A percentile compares a stretch with the other conserved stretches of the same genome.
phyloP scores from a whole-genome alignment of 306 rosid genomes.

The Ochetophila trinervis region DNA sequence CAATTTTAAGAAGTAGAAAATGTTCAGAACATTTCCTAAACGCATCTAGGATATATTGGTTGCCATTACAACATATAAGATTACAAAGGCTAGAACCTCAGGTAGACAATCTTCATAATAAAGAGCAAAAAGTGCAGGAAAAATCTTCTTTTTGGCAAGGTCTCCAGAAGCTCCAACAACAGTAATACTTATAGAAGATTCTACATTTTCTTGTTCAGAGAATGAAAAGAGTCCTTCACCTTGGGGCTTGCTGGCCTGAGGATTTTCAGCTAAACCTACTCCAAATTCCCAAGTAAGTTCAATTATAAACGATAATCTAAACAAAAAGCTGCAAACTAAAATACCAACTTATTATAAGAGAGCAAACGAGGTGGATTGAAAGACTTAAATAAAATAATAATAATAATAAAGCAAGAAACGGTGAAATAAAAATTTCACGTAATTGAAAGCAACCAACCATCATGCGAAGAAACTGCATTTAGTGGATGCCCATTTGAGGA shows the following conservation, averaged over 20 bases:
- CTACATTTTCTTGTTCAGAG: slow-evolving; percentile 35
- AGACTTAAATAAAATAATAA: not conserved
- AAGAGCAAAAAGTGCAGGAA: slow-evolving; percentile 96
- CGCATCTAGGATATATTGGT: not conserved
- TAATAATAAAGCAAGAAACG: not conserved
- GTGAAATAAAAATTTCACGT: not conserved
- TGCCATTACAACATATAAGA: slow-evolving; percentile 4
- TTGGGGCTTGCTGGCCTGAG: slow-evolving; percentile 43
- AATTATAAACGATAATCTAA: not conserved
- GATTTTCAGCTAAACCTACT: slow-evolving; percentile 53
- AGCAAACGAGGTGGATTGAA: slow-evolving; percentile 7
- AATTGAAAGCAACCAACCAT: slow-evolving; percentile 40
- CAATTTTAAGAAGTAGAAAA: slow-evolving; percentile 13
- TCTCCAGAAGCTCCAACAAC: slow-evolving; percentile 99
- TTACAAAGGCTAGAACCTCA: slow-evolving; percentile 41
- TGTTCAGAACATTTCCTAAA: slow-evolving; percentile 3
- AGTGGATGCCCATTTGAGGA: slow-evolving; percentile 77
- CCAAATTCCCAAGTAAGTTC: slow-evolving; percentile 26
- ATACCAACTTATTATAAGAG: not conserved
- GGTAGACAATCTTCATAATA: slow-evolving; percentile 88
- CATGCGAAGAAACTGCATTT: slow-evolving; percentile 60
- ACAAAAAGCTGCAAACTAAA: not conserved
- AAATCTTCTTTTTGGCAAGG: slow-evolving; percentile 94
- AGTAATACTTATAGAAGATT: slow-evolving; percentile 71
- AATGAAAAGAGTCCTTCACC: slow-evolving; percentile 40